Evolutionary conservation across 2,329 filamentous ascomycete genomes (phyloP).

Genomic region (Paecilomyces niveus): DNA sequence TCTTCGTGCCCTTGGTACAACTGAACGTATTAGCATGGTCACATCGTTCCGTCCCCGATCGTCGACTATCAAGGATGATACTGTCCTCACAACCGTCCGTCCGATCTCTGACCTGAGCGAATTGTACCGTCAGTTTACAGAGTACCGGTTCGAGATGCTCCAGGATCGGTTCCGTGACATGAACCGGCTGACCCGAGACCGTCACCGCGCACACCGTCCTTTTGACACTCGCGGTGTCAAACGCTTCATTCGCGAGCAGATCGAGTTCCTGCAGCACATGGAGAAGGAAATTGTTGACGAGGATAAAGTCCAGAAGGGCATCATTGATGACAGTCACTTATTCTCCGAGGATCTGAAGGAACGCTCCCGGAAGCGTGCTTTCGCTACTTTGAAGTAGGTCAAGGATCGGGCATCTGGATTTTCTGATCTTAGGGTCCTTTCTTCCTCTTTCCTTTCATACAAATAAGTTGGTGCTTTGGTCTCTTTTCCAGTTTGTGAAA

Average conservation of each 20-base stretch:
- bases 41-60: conserved; percentile 58
- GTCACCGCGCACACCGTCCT: conserved; percentile 21
- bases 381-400: conserved; percentile 4
- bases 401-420: not conserved
- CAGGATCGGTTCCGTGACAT: conserved; percentile 45
- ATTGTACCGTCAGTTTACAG: conserved; percentile 55
- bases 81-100: conserved; percentile 53
- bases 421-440: not conserved
- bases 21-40: conserved; percentile 59
- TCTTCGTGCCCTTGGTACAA: conserved; percentile 49
- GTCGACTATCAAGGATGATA: conserved; percentile 51
- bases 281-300: conserved; percentile 35
- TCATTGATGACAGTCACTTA: conserved; percentile 28
- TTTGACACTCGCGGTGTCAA: conserved; percentile 23
- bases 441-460: not conserved
- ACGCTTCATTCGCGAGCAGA: conserved; percentile 19
- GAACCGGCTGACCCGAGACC: conserved; percentile 19
- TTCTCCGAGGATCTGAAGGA: conserved; percentile 29
- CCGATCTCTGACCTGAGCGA: conserved; percentile 51
- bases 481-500: not conserved
- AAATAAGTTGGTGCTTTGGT: not conserved
- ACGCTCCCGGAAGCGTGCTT: conserved; percentile 17
- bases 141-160: conserved; percentile 58
- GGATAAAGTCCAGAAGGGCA: conserved; percentile 29
- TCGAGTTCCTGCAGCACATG: conserved; percentile 31